Evolutionary conservation across 768 basidiomycete genomes (phyloP).

Genomic region (Holtermanniella nyarrowii): DNA sequence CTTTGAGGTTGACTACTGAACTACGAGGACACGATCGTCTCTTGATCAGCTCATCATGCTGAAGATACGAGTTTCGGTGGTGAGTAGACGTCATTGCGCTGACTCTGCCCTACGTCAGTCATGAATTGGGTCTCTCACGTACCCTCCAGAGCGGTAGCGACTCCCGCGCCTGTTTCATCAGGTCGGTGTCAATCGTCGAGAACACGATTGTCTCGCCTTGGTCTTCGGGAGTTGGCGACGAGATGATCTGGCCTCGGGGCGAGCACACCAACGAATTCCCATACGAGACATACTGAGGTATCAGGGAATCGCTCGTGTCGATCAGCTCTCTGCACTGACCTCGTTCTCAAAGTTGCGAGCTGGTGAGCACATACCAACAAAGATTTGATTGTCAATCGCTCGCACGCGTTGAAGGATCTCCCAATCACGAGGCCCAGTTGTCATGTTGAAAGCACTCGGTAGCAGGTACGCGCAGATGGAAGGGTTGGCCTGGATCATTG

Average conservation of each 20-base stretch:
- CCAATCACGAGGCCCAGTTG: constrained; percentile 10
- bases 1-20: too few relatives aligned
- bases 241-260: constrained; percentile 9
- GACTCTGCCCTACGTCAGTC: neutral
- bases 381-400: constrained; percentile 16
- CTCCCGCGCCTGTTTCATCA: neutral
- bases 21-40: too few relatives aligned
- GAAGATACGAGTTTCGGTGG: neutral
- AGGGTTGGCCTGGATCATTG: constrained; percentile 1
- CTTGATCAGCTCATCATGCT: too few relatives aligned
- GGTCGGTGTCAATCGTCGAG: constrained; percentile 1
- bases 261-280: constrained; percentile 11
- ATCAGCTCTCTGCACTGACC: neutral
- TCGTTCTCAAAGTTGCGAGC: constrained; percentile 4
- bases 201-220: constrained; percentile 11
- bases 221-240: constrained; percentile 9
- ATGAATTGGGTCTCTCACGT: neutral
- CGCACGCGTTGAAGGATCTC: constrained; percentile 10
- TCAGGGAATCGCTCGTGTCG: neutral
- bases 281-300: constrained; percentile 11
- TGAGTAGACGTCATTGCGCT: neutral
- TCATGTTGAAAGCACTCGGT: constrained; percentile 12
- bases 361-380: constrained; percentile 12
- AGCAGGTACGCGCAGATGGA: constrained; percentile 8
- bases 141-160: neutral